These are phyloP conservation scores for Aegilops speltoides DNA, from an alignment of 176 grass and related monocot genomes.

Conservation along the genomic window DNA sequence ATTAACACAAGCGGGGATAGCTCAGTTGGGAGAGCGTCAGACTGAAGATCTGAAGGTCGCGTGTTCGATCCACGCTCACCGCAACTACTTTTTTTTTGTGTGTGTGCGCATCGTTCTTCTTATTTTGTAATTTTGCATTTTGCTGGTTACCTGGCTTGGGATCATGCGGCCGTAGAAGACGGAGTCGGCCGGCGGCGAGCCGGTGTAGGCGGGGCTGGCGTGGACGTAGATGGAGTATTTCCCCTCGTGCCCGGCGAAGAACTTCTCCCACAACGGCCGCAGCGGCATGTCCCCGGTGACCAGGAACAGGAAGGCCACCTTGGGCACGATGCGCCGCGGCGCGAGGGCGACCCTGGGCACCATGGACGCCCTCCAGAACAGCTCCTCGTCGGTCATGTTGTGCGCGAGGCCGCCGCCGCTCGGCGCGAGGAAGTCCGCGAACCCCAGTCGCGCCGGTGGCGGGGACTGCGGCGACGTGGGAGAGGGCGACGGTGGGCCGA, in stretches of 20 bases:
- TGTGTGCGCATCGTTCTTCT: no score
- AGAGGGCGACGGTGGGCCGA: neutral
- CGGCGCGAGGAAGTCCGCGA: neutral
- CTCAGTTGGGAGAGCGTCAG: slow-evolving; percentile 89
- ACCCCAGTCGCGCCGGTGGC: neutral
- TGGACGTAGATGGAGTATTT: slow-evolving; percentile 76
- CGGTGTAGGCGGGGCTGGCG: slow-evolving; percentile 37
- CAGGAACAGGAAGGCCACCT: slow-evolving; percentile 75
- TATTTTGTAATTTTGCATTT: no score
- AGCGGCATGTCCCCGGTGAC: slow-evolving; percentile 44
- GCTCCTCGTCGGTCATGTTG: slow-evolving; percentile 67
- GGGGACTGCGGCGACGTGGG: neutral
- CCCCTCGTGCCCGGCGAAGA: slow-evolving; percentile 60
- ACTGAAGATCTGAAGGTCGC: slow-evolving; percentile 85
- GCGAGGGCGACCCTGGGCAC: slow-evolving; percentile 21
- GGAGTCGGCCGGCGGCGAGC: slow-evolving; percentile 40
- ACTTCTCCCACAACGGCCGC: slow-evolving; percentile 69
- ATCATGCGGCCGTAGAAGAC: slow-evolving; percentile 62
- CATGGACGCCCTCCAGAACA: slow-evolving; percentile 63
- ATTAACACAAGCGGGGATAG: slow-evolving; percentile 42
- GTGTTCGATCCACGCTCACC: slow-evolving; percentile 76
- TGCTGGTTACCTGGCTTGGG: slow-evolving; percentile 28
- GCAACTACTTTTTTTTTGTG: neutral
- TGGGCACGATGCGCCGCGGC: slow-evolving; percentile 37
- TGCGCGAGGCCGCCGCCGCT: neutral